phyloP scores from a whole-genome alignment of 2,329 filamentous ascomycete genomes.

The Rachicladosporium sp. region DNA sequence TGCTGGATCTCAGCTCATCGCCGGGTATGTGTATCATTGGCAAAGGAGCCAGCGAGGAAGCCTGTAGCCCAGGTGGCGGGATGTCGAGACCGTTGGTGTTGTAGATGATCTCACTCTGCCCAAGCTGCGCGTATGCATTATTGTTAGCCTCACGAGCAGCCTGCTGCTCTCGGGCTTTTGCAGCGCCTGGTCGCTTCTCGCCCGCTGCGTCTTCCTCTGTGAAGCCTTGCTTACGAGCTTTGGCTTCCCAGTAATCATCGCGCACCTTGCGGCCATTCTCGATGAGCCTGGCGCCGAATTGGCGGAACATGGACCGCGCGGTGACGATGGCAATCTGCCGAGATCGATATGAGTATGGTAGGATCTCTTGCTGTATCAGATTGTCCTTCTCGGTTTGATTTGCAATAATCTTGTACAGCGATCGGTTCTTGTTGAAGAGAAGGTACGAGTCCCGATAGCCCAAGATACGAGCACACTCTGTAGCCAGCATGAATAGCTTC shows the following conservation, averaged over 20 bases:
- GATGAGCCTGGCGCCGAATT: conserved; percentile 92
- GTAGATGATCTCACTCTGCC: conserved; percentile 81
- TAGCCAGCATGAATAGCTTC: conserved; percentile 97
- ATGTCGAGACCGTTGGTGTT: conserved; percentile 48
- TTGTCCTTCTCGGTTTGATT: conserved; percentile 95
- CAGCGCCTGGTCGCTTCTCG: conserved; percentile 86
- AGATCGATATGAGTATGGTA: conserved; percentile 96
- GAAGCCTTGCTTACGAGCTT: conserved; percentile 93
- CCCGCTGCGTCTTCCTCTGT: conserved; percentile 92
- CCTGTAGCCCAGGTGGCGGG: conserved; percentile 40
- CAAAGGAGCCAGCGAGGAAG: conserved; percentile 59
- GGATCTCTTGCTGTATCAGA: conserved; percentile 82
- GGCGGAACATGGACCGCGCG: conserved; percentile 93
- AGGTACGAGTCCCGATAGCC: conserved; percentile 97
- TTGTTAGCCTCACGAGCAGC: conserved; percentile 53
- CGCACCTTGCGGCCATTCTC: conserved; percentile 79
- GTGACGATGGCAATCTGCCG: conserved; percentile 97
- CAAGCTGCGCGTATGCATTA: conserved; percentile 46
- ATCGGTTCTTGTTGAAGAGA: conserved; percentile 96
- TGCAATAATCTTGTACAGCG: conserved; percentile 93
- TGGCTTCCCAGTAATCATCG: conserved; percentile 98
- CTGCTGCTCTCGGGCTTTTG: conserved; percentile 74
- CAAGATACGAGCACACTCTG: conserved; percentile 86
- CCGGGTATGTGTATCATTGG: conserved; percentile 76
- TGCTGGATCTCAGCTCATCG: conserved; percentile 64